Conservation (phyloP, 345 rosid genomes). For the Zanthoxylum bungeanum region DNA sequence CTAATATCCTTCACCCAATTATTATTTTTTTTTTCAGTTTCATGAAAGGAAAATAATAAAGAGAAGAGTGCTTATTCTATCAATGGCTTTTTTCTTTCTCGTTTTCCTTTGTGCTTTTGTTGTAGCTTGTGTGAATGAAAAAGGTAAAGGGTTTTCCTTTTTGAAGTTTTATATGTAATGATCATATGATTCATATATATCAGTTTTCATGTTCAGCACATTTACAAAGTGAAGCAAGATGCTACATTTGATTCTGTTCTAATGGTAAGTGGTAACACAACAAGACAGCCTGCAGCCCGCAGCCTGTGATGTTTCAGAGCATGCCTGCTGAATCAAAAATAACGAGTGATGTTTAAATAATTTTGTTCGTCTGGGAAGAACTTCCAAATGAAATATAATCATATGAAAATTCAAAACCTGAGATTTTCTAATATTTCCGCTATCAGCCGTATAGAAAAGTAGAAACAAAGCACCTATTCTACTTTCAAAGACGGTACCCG, state of each 20-base stretch:
- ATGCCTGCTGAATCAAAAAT: background rate
- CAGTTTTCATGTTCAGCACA: too few relatives aligned
- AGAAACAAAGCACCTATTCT: background rate
- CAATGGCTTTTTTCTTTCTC: background rate
- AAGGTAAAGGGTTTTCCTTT: background rate
- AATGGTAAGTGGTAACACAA: too few relatives aligned
- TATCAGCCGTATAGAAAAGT: background rate
- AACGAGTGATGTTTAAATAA: background rate
- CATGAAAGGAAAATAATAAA: too few relatives aligned
- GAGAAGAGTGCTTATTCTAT: background rate
- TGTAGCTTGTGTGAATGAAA: background rate
- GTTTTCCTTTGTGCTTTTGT: background rate
- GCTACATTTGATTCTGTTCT: too few relatives aligned
- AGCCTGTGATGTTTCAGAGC: too few relatives aligned
- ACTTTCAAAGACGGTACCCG: background rate
- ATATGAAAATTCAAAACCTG: background rate
- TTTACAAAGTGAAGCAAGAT: too few relatives aligned
- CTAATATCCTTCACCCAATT: too few relatives aligned
- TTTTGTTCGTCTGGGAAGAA: background rate
- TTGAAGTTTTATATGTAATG: background rate
- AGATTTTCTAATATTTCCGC: background rate
- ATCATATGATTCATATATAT: too few relatives aligned
- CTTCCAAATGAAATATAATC: background rate
- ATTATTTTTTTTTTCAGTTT: too few relatives aligned
- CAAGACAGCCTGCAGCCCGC: too few relatives aligned